Evolutionary conservation across 2,329 filamentous ascomycete species (phyloP).

Genomic region (Arachnomyces sp.): DNA sequence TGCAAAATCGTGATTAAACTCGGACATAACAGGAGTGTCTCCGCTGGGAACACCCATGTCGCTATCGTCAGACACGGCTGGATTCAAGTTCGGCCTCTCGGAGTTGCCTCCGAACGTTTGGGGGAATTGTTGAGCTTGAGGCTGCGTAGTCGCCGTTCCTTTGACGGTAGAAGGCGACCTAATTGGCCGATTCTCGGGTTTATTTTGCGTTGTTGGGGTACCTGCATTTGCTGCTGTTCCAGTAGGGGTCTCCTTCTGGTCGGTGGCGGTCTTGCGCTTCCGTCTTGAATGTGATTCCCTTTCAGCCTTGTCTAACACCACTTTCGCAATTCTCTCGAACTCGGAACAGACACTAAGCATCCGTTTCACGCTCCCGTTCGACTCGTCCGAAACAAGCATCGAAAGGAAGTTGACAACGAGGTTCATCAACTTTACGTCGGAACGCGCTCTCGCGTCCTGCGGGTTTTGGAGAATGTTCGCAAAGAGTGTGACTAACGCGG

Average conservation of each 20-base stretch:
- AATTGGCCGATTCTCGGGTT: constrained; percentile 7
- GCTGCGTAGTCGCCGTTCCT: neutral
- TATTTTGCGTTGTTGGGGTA: constrained; percentile 16
- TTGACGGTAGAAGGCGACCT: constrained; percentile 17
- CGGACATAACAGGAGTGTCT: neutral
- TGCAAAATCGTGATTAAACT: constrained; percentile 10
- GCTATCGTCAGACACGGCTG: too few relatives aligned
- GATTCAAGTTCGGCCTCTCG: too few relatives aligned
- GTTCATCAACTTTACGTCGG: constrained; percentile 85
- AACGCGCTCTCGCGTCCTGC: constrained; percentile 75
- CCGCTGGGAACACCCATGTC: too few relatives aligned
- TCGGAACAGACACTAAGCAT: constrained; percentile 95
- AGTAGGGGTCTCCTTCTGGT: constrained; percentile 21
- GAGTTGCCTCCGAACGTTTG: neutral
- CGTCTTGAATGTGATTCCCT: constrained; percentile 70
- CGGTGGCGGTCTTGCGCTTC: constrained; percentile 71
- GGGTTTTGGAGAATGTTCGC: constrained; percentile 96
- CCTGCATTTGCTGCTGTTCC: constrained; percentile 21
- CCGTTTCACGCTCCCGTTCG: constrained; percentile 81
- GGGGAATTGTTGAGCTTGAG: neutral
- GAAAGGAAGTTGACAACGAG: constrained; percentile 87
- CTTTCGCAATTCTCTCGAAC: constrained; percentile 86
- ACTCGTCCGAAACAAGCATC: constrained; percentile 79
- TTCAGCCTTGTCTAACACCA: constrained; percentile 85
- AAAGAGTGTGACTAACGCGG: constrained; percentile 87